Percentiles rank a stretch among this genome's conserved stretches.
phyloP scores from a whole-genome alignment of 176 grass and related monocot species.

The Tillandsia fasciculata region DNA sequence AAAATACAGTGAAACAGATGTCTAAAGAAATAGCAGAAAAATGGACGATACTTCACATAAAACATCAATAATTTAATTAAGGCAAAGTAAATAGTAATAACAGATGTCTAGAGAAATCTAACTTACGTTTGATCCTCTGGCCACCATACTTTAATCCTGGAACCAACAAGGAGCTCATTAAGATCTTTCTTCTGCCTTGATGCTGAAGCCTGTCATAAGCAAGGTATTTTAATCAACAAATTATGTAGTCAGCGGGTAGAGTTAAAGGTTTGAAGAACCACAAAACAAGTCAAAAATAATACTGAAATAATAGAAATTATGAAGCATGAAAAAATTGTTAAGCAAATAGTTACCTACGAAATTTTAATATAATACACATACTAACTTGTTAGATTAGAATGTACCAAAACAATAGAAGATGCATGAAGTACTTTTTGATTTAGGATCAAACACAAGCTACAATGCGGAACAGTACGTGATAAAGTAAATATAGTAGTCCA shows the following conservation, averaged over 20 bases:
- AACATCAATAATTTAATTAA: neutral
- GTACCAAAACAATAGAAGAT: no score
- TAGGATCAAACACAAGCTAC: no score
- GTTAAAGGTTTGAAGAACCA: neutral
- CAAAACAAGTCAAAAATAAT: neutral
- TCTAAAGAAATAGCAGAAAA: neutral
- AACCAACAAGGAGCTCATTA: slow-evolving; percentile 46
- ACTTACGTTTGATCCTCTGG: slow-evolving; percentile 70
- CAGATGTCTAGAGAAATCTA: neutral
- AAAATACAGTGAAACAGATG: neutral
- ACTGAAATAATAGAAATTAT: no score
- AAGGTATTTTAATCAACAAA: slow-evolving; percentile 17
- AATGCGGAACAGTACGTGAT: no score
- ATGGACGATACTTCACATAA: neutral
- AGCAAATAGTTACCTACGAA: no score
- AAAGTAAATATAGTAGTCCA: no score
- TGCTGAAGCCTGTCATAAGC: slow-evolving; percentile 27
- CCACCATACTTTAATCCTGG: slow-evolving; percentile 92
- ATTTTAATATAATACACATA: neutral
- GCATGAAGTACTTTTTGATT: no score
- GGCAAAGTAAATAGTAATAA: slow-evolving; percentile 13
- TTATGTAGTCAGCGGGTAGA: slow-evolving; percentile 6
- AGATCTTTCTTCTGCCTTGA: slow-evolving; percentile 35
- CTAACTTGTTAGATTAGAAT: no score
- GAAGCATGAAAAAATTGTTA: no score